Conservation (phyloP, 73 alveolate genomes). For the Diophrys appendiculata region DNA sequence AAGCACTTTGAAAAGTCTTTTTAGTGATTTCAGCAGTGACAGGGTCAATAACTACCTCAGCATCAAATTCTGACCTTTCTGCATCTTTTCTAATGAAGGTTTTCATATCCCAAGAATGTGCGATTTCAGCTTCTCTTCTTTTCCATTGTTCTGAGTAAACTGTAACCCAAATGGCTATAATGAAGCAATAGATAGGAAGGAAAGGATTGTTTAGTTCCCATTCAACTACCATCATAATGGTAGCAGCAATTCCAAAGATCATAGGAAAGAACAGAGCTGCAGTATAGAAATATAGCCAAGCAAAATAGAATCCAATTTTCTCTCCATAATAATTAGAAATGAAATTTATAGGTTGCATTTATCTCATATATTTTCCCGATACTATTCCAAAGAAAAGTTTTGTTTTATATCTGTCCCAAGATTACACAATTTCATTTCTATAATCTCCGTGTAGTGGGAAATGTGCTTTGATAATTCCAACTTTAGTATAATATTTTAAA, state of each 20-base stretch:
- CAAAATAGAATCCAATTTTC: constrained; percentile 37
- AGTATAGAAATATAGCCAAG: constrained; percentile 27
- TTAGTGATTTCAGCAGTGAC: constrained; percentile 6
- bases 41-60: background rate
- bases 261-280: background rate
- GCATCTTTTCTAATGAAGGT: constrained; percentile 4
- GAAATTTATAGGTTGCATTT: constrained; percentile 33
- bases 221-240: background rate
- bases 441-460: constrained; percentile 45
- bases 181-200: constrained; percentile 9
- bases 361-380: constrained; percentile 16
- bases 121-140: constrained; percentile 12
- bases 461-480: constrained; percentile 32
- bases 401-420: constrained; percentile 21
- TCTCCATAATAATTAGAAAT: constrained; percentile 47
- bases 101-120: constrained; percentile 4
- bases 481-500: background rate
- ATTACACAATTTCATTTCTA: constrained; percentile 1
- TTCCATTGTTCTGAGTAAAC: constrained; percentile 9
- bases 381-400: constrained; percentile 33
- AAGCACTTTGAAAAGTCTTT: background rate
- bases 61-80: constrained; percentile 10
- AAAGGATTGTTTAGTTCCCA: background rate
- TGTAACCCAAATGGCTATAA: constrained; percentile 16
- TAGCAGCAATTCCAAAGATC: background rate